Percentiles rank a stretch among this genome's conserved stretches.
Evolutionary conservation across 2,329 filamentous ascomycete genomes (phyloP).

Genomic region (Podosphaera leucotricha): DNA sequence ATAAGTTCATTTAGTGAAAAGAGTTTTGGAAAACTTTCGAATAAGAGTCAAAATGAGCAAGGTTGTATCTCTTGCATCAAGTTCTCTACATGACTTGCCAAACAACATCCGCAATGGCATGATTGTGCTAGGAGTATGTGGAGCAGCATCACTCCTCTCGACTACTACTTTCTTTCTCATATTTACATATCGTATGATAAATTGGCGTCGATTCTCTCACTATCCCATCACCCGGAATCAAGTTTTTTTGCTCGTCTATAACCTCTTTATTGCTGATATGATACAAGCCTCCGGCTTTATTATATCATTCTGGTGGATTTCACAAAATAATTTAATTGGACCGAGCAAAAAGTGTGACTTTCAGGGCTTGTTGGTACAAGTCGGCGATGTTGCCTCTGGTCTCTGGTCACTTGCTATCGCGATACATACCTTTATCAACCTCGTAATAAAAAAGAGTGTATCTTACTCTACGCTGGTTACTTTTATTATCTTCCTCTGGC

Average conservation of each 20-base stretch:
- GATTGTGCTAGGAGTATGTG: slow-evolving; percentile 33
- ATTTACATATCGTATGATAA: slow-evolving; percentile 23
- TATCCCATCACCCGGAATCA: slow-evolving; percentile 20
- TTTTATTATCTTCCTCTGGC: slow-evolving; percentile 9
- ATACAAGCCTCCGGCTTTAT: slow-evolving; percentile 16
- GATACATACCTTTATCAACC: slow-evolving; percentile 28
- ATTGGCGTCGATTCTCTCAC: slow-evolving; percentile 16
- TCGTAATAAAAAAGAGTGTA: slow-evolving; percentile 22
- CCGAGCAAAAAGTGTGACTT: slow-evolving; percentile 24
- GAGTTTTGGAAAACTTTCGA: neutral
- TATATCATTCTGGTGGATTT: slow-evolving; percentile 25
- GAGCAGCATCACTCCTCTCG: slow-evolving; percentile 22
- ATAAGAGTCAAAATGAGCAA: neutral
- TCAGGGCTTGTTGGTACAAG: slow-evolving; percentile 30
- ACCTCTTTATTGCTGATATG: slow-evolving; percentile 20
- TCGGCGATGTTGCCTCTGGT: slow-evolving; percentile 26
- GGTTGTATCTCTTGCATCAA: slow-evolving; percentile 1
- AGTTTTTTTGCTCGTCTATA: slow-evolving; percentile 30
- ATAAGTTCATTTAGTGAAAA: neutral
- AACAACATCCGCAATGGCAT: slow-evolving; percentile 73
- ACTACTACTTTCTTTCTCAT: slow-evolving; percentile 21
- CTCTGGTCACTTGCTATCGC: slow-evolving; percentile 30
- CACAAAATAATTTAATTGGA: slow-evolving; percentile 21
- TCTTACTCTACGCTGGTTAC: slow-evolving; percentile 19
- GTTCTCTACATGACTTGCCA: slow-evolving; percentile 75